These are phyloP conservation scores for Marasmius tenuissimus DNA, from an alignment of 1,284 basidiomycete genomes.

Conservation along the genomic window DNA sequence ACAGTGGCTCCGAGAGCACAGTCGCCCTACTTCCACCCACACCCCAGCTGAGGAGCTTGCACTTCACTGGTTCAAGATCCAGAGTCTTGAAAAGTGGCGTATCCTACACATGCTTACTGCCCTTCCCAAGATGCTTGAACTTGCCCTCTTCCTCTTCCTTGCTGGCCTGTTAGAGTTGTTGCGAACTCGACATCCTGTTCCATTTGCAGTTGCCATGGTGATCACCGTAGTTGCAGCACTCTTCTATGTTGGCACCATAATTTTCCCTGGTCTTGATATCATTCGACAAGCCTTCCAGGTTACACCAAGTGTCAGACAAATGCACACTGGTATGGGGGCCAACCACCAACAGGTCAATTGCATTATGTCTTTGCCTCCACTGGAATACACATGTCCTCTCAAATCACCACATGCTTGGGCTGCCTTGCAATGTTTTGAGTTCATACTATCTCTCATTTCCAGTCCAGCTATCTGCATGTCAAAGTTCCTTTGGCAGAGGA, in stretches of 20 bases:
- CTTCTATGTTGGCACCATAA: background rate
- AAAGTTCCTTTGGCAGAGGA: too few relatives aligned
- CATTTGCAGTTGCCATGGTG: background rate
- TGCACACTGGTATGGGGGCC: background rate
- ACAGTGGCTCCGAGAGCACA: conserved; percentile 11
- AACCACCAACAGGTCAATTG: background rate
- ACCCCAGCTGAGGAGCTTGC: background rate
- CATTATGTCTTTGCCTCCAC: too few relatives aligned
- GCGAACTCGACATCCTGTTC: background rate
- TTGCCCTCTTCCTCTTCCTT: conserved; percentile 3
- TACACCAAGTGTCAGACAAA: background rate
- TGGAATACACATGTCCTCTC: background rate
- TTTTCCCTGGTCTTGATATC: background rate
- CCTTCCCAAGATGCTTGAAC: background rate
- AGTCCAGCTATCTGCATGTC: too few relatives aligned
- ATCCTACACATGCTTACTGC: background rate
- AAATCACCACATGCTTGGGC: background rate
- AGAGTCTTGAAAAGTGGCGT: background rate
- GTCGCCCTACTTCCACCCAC: background rate
- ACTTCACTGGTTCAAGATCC: background rate
- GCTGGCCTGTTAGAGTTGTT: conserved; percentile 1
- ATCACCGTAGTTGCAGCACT: background rate
- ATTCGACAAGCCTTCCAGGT: too few relatives aligned
- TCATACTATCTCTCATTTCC: too few relatives aligned
- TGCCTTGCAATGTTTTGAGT: background rate